These are phyloP conservation scores for Beauveria scarabaeidicola DNA, from an alignment of 2,329 filamentous ascomycete species.

Conservation along the genomic window DNA sequence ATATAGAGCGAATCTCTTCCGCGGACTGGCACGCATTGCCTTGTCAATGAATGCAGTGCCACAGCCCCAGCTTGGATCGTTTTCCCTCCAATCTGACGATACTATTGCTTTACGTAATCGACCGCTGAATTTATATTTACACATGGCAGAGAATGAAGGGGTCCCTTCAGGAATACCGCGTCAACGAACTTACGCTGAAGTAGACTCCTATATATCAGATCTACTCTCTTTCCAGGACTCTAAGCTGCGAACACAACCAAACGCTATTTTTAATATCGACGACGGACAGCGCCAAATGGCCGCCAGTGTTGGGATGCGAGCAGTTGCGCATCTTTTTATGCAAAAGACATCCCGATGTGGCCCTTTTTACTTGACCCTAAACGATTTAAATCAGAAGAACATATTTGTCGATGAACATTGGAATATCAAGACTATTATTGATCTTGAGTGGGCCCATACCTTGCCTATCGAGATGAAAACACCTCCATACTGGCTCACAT, in stretches of 20 bases:
- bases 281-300: conserved; percentile 24
- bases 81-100: conserved; percentile 19
- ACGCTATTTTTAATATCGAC: conserved; percentile 19
- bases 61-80: conserved; percentile 6
- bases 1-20: conserved; percentile 17
- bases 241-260: conserved; percentile 25
- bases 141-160: conserved; percentile 25
- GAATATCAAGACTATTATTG: conserved; percentile 23
- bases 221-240: conserved; percentile 26
- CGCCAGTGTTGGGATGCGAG: conserved; percentile 21
- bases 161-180: conserved; percentile 25
- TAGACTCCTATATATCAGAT: conserved; percentile 23
- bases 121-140: conserved; percentile 24
- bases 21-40: conserved; percentile 19
- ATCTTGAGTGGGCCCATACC: conserved; percentile 23
- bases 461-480: conserved; percentile 19
- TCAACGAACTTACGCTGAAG: conserved; percentile 22
- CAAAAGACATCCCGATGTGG: conserved; percentile 18
- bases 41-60: conserved; percentile 18
- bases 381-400: conserved; percentile 30
- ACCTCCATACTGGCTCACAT: conserved; percentile 22
- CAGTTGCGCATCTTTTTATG: conserved; percentile 17
- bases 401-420: conserved; percentile 25
- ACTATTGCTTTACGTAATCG: conserved; percentile 25
- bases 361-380: conserved; percentile 25